A percentile compares a stretch with the other conserved stretches of the same genome.
These are phyloP conservation scores for Aureobasidium sp. DNA, from an alignment of 2,329 filamentous ascomycete genomes.

Conservation along the genomic window DNA sequence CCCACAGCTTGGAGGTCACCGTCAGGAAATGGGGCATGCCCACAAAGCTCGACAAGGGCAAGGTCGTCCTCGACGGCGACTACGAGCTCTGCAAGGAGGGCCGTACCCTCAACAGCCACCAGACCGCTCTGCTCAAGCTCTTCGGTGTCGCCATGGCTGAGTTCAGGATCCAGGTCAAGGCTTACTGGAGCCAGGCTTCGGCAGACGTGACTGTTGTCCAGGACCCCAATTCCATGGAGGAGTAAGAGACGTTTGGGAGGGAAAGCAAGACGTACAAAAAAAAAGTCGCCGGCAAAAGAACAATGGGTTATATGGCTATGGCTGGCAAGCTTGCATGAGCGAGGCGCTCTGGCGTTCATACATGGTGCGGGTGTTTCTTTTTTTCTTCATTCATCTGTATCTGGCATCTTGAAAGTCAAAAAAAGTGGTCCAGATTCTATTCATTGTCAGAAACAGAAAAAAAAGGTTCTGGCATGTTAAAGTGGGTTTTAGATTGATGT, in stretches of 20 bases:
- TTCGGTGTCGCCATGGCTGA: constrained; percentile 88
- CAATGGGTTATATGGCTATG: background rate
- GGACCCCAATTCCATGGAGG: constrained; percentile 24
- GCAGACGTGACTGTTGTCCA: constrained; percentile 30
- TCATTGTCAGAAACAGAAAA: background rate
- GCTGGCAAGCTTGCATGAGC: constrained; percentile 15
- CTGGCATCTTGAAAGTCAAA: background rate
- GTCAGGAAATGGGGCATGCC: constrained; percentile 84
- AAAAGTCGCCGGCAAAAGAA: background rate
- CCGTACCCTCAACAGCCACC: constrained; percentile 76
- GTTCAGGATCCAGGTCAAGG: constrained; percentile 75
- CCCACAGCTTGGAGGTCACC: constrained; percentile 84
- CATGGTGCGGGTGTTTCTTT: background rate
- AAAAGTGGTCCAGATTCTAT: background rate
- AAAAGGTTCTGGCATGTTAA: background rate
- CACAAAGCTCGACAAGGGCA: constrained; percentile 80
- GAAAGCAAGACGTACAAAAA: background rate
- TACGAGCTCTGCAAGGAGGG: constrained; percentile 82
- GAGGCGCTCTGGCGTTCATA: constrained; percentile 15
- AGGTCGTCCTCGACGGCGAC: constrained; percentile 66
- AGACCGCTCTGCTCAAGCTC: constrained; percentile 88
- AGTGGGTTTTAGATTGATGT: background rate
- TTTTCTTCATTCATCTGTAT: background rate
- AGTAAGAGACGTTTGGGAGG: constrained; percentile 7
- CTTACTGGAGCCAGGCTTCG: constrained; percentile 38